Base-by-base conservation (phyloP, 208 protist species). In the Angomonas ambiguus region DNA sequence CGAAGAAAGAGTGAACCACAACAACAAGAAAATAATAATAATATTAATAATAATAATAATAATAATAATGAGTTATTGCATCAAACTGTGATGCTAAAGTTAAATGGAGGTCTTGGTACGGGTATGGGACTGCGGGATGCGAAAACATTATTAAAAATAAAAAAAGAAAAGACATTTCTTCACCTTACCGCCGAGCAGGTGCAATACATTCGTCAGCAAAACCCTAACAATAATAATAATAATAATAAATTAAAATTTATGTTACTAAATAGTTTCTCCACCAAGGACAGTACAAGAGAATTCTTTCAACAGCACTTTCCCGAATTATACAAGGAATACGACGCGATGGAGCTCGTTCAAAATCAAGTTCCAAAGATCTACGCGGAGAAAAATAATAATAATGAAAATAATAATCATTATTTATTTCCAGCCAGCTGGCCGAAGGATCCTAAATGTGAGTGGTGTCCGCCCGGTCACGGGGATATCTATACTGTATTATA, bases 191-290 rank as follows among this genome's bases (percentile, higher is more conserved):
- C 97, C 8, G 64, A 90, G 65, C 98, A 99, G 77, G 67, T 96
- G 33, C 71, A 93, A 75, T 80, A 91, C 72, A 70, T 99, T 34
- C 97, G 98, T 71, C 80, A 92, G 42, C 69, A 78, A 60, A 53
- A 35, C 2, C 20, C 27, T 16, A 16, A 18, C 11, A 20, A 56
- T 24, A 27, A 27, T 5, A 27, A 56, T 11, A 24, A 56, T 18
- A 8, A 18, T 13, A 18, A 27, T 22, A 58, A 85, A n/a, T 83
- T 99, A 42, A 96, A 95, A 33, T 93, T 99, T 55, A 93, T 99
- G 72, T 78, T 99, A 8, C 99, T 99, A 98, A 98, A 99, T 75
- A 99, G 96, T 41, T 99, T 99, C 87, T 97, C 91, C 79, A 99
- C 99, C 24, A 74, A 94, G 45, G 71, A 79, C 25, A 96, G 97